Evolutionary conservation across 1,284 basidiomycete genomes (phyloP).

Genomic region (Papiliotrema nemorosa): DNA sequence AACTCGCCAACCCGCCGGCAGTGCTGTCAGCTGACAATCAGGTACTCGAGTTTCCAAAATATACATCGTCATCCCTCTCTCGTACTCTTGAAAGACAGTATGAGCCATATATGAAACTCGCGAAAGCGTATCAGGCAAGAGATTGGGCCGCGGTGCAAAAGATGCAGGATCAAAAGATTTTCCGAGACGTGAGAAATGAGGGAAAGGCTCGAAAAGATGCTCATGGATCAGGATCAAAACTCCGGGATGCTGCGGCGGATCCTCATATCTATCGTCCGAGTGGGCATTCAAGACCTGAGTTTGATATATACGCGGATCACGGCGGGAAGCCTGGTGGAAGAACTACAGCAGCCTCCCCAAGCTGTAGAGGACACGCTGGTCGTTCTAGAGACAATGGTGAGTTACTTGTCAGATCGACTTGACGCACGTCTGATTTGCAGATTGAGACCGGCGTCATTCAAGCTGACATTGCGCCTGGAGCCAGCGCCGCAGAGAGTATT

Average conservation of each 20-base stretch:
- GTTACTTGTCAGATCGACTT: background rate
- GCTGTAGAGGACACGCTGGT: constrained; percentile 3
- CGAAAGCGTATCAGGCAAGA: constrained; percentile 30
- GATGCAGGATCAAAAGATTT: constrained; percentile 8
- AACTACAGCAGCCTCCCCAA: constrained; percentile 13
- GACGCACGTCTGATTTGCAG: constrained; percentile 7
- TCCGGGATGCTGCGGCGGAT: constrained; percentile 31
- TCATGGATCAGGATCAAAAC: constrained; percentile 36
- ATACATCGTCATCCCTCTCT: constrained; percentile 22
- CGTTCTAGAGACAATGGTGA: constrained; percentile 2
- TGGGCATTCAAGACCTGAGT: constrained; percentile 30
- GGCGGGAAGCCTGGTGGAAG: constrained; percentile 13
- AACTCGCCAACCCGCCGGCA: background rate
- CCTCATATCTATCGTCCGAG: constrained; percentile 26
- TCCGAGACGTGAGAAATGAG: constrained; percentile 27
- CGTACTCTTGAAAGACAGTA: constrained; percentile 30
- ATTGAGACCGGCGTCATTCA: constrained; percentile 16
- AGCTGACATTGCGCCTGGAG: constrained; percentile 15
- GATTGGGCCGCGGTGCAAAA: constrained; percentile 28
- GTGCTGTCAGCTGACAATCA: constrained; percentile 1
- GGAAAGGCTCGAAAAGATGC: constrained; percentile 4
- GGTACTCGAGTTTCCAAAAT: constrained; percentile 28
- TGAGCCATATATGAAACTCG: constrained; percentile 28
- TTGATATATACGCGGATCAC: constrained; percentile 34
- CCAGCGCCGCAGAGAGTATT: constrained; percentile 10